phyloP scores from a whole-genome alignment of 768 basidiomycete genomes.

The Auriscalpium orientale region DNA sequence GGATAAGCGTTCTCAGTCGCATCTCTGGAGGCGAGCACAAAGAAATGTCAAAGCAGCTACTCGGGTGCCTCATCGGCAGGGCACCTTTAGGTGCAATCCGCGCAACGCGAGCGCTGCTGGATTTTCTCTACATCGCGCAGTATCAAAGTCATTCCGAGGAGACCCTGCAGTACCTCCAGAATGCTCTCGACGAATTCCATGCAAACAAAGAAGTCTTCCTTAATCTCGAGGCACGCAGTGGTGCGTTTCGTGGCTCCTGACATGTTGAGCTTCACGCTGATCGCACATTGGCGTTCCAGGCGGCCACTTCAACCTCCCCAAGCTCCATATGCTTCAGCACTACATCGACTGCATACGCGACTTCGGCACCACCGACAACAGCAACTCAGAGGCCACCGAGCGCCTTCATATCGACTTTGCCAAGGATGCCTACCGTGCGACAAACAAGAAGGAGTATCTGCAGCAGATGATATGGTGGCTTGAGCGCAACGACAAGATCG shows the following conservation, averaged over 20 bases:
- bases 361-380: constrained; percentile 16
- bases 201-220: constrained; percentile 30
- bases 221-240: constrained; percentile 22
- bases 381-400: constrained; percentile 25
- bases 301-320: constrained; percentile 10
- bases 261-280: neutral
- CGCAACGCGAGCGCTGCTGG: constrained; percentile 10
- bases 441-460: constrained; percentile 23
- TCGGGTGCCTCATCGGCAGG: neutral
- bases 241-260: constrained; percentile 16
- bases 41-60: neutral
- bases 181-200: constrained; percentile 30
- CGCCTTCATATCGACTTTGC: constrained; percentile 25
- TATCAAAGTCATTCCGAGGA: constrained; percentile 25
- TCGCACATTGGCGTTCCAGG: neutral
- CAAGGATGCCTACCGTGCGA: constrained; percentile 24
- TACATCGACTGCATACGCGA: constrained; percentile 6
- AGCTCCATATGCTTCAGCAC: constrained; percentile 11
- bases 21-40: neutral
- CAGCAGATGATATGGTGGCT: constrained; percentile 26
- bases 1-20: neutral
- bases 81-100: neutral
- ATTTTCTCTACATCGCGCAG: constrained; percentile 33
- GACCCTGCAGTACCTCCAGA: constrained; percentile 22
- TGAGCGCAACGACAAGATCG: neutral